phyloP scores from a whole-genome alignment of 1,284 basidiomycete genomes.

The Veloporphyrellus conicus region DNA sequence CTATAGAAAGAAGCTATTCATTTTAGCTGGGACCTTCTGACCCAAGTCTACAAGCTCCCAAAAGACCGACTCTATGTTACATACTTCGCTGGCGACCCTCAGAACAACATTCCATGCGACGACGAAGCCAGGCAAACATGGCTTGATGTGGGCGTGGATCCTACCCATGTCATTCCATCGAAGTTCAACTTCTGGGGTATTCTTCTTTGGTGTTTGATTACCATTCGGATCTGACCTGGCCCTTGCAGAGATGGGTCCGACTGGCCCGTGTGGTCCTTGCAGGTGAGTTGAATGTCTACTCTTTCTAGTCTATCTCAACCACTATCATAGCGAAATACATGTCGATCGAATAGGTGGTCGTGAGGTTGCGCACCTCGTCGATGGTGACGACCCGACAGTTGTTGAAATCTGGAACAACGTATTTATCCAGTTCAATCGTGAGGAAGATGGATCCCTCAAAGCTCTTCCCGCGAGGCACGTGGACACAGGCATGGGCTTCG shows the following conservation, averaged over 20 bases:
- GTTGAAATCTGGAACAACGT: slow-evolving; percentile 99
- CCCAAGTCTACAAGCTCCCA: slow-evolving; percentile 82
- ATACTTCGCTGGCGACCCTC: slow-evolving; percentile 93
- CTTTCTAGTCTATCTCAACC: neutral
- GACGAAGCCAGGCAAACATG: slow-evolving; percentile 84
- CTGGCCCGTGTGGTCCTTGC: slow-evolving; percentile 96
- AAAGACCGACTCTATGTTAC: slow-evolving; percentile 94
- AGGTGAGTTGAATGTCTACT: slow-evolving; percentile 44
- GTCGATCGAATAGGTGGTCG: slow-evolving; percentile 93
- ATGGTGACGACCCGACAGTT: slow-evolving; percentile 92
- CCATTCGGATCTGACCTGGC: slow-evolving; percentile 1
- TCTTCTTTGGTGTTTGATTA: slow-evolving; percentile 76
- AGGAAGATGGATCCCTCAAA: slow-evolving; percentile 79
- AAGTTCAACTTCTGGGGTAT: slow-evolving; percentile 99
- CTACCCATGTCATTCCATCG: slow-evolving; percentile 88
- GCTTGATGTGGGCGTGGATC: slow-evolving; percentile 81
- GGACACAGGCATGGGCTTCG: slow-evolving; percentile 99
- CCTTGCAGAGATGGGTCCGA: slow-evolving; percentile 89
- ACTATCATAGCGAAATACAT: slow-evolving; percentile 77
- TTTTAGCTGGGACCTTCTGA: slow-evolving; percentile 94
- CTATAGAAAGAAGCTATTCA: slow-evolving; percentile 83
- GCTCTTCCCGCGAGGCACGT: slow-evolving; percentile 90
- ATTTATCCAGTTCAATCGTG: slow-evolving; percentile 98
- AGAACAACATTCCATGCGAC: slow-evolving; percentile 86
- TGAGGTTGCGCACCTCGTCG: slow-evolving; percentile 89